Conservation (phyloP, 805 yeast species). For the Candida ficus region DNA sequence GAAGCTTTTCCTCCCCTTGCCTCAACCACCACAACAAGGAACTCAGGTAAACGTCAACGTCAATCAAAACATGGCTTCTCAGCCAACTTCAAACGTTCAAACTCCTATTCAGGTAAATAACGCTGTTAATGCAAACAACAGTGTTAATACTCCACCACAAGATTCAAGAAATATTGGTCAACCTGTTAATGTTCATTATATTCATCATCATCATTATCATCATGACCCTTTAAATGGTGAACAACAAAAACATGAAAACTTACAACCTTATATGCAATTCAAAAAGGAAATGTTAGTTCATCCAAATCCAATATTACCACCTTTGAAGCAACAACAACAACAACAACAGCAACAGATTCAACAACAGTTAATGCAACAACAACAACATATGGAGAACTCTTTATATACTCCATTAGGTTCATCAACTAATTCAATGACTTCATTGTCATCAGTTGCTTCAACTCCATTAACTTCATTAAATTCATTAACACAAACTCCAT, state of each 20-base stretch:
- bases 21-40: slow-evolving; percentile 6
- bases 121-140: no score
- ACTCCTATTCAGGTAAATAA: no score
- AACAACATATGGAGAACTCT: no score
- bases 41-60: background rate
- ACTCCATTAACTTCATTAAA: slow-evolving; percentile 17
- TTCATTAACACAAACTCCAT: slow-evolving; percentile 6
- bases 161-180: slow-evolving; percentile 8
- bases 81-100: no score
- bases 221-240: slow-evolving; percentile 3
- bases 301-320: slow-evolving; percentile 10
- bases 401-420: background rate
- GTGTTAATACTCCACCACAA: background rate
- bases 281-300: slow-evolving; percentile 3
- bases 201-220: slow-evolving; percentile 9
- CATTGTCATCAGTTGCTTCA: slow-evolving; percentile 12
- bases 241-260: background rate
- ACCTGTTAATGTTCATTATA: slow-evolving; percentile 9
- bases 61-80: no score
- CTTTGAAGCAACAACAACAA: slow-evolving; percentile 2
- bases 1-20: slow-evolving; percentile 8
- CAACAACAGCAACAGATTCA: no score
- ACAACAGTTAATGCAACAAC: no score
- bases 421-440: slow-evolving; percentile 1
- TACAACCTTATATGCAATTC: background rate